Percentiles rank a stretch among this genome's conserved stretches.
These are phyloP conservation scores for Penicillium paxilli DNA, from an alignment of 495 filamentous ascomycete genomes.

Conservation along the genomic window DNA sequence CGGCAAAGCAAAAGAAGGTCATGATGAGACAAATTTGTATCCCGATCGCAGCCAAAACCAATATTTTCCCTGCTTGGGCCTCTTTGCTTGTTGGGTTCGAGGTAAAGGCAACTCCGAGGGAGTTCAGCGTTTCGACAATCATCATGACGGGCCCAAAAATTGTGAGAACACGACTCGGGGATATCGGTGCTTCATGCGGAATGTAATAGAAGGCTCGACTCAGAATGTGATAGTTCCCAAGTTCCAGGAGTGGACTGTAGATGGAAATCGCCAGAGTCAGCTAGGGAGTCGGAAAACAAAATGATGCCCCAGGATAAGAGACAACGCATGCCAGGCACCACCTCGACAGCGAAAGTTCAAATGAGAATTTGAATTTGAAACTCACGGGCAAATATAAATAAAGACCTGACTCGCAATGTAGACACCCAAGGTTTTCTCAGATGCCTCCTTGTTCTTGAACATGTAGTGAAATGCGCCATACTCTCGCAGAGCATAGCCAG, in stretches of 20 bases:
- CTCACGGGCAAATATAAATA: conserved; percentile 56
- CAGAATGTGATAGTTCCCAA: conserved; percentile 68
- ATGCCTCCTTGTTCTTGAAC: conserved; percentile 36
- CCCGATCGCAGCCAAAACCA: conserved; percentile 58
- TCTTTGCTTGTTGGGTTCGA: conserved; percentile 46
- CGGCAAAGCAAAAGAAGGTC: conserved; percentile 54
- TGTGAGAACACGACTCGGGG: conserved; percentile 62
- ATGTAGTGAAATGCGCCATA: conserved; percentile 33
- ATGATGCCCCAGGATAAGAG: too few species aligned
- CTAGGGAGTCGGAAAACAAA: too few species aligned
- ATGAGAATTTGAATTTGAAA: too few species aligned
- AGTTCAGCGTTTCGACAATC: conserved; percentile 63
- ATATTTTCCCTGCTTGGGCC: conserved; percentile 46
- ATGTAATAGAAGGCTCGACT: conserved; percentile 67
- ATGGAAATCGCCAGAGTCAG: too few species aligned
- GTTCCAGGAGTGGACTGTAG: conserved; percentile 59
- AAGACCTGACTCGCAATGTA: conserved; percentile 55
- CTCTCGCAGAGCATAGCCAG: conserved; percentile 53
- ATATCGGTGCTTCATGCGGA: conserved; percentile 65
- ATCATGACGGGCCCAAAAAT: conserved; percentile 61
- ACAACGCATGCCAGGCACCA: too few species aligned
- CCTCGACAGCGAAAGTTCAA: too few species aligned
- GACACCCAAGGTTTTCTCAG: conserved; percentile 26
- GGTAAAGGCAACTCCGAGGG: conserved; percentile 54
- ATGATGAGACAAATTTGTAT: conserved; percentile 57